phyloP scores from a whole-genome alignment of 352 stramenopile species.

The Paralagenidium karlingii region DNA sequence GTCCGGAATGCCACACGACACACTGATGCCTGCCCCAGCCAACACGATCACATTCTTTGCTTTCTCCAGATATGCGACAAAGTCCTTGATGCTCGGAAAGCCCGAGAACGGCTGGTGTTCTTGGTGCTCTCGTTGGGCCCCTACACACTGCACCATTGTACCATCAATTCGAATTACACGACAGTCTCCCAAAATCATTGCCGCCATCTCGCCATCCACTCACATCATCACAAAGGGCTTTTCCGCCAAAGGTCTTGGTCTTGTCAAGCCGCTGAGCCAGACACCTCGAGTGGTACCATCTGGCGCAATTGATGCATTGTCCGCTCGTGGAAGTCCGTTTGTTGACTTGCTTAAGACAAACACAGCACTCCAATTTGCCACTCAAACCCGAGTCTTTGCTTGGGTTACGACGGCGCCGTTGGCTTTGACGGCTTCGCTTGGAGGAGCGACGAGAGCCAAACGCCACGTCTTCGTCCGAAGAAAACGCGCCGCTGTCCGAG shows the following conservation, averaged over 20 bases:
- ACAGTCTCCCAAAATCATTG: neutral
- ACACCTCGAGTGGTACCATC: no score
- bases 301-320: no score
- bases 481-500: no score
- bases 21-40: constrained; percentile 88
- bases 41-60: constrained; percentile 86
- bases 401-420: neutral
- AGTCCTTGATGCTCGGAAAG: constrained; percentile 35
- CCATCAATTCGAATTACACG: neutral
- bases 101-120: constrained; percentile 14
- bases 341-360: no score
- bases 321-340: no score
- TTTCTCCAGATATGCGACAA: constrained; percentile 55
- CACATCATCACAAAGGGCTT: constrained; percentile 31
- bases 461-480: constrained; percentile 36
- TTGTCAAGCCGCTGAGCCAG: constrained; percentile 1
- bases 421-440: neutral
- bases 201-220: constrained; percentile 11
- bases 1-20: constrained; percentile 97
- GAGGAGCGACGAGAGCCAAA: constrained; percentile 5
- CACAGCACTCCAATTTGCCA: no score
- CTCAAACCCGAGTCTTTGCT: neutral
- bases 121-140: constrained; percentile 15
- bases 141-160: constrained; percentile 11
- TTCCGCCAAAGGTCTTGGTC: constrained; percentile 20